Evolutionary conservation across 805 yeast genomes (phyloP).

Genomic region (Cyberlindnera euphorbiae): DNA sequence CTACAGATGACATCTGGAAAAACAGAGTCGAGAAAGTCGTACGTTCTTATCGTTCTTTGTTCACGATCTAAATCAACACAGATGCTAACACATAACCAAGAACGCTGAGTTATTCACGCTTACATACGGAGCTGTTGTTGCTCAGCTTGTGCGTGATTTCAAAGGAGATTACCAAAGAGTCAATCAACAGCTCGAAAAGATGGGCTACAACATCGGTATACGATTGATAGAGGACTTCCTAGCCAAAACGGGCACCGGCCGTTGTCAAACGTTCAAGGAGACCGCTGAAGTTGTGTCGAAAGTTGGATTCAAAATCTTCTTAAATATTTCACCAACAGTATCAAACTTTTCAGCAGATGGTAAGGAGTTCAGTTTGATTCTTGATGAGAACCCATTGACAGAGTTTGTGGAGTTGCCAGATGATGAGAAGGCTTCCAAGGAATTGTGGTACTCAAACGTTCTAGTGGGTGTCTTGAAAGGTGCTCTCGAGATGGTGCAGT

Average conservation of each 20-base stretch:
- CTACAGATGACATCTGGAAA: slow-evolving; percentile 92
- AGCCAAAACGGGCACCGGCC: slow-evolving; percentile 78
- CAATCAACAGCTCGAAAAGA: slow-evolving; percentile 76
- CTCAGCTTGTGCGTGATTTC: slow-evolving; percentile 84
- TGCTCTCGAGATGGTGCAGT: slow-evolving; percentile 91
- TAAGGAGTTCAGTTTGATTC: slow-evolving; percentile 64
- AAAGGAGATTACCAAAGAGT: slow-evolving; percentile 72
- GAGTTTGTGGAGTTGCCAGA: slow-evolving; percentile 94
- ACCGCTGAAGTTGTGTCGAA: slow-evolving; percentile 84
- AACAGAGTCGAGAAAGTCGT: slow-evolving; percentile 79
- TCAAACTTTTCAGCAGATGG: slow-evolving; percentile 74
- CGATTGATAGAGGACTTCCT: slow-evolving; percentile 89
- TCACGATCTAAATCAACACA: not conserved
- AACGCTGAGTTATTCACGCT: slow-evolving; percentile 92
- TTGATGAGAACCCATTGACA: slow-evolving; percentile 85
- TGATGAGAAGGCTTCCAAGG: slow-evolving; percentile 62
- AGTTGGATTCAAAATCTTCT: slow-evolving; percentile 85
- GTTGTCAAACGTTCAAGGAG: slow-evolving; percentile 76
- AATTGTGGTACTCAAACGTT: slow-evolving; percentile 90
- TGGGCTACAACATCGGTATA: slow-evolving; percentile 95
- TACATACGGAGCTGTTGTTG: slow-evolving; percentile 90
- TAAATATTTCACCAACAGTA: slow-evolving; percentile 74
- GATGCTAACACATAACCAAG: slow-evolving; percentile 28
- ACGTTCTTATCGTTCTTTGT: slow-evolving; percentile 35
- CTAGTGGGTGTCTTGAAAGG: slow-evolving; percentile 88